These are phyloP conservation scores for Metschnikowia chrysomelidarum DNA, from an alignment of 805 yeast species.

Conservation along the genomic window DNA sequence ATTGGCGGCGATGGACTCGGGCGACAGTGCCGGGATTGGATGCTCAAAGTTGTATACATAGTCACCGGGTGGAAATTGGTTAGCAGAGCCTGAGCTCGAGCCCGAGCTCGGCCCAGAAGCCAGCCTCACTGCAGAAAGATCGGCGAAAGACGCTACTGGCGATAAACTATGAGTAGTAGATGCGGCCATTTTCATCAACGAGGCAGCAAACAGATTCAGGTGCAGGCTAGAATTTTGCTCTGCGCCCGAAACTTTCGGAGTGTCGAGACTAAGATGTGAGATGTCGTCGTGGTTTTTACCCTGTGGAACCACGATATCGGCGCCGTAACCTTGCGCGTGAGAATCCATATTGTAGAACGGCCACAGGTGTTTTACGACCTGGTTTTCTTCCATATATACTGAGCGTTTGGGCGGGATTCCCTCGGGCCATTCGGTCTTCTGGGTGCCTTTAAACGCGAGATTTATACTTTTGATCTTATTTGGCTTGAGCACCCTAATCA, in stretches of 20 bases:
- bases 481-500: slow-evolving; percentile 67
- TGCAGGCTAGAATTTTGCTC: too few species aligned
- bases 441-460: slow-evolving; percentile 61
- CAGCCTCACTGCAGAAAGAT: slow-evolving; percentile 24
- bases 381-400: slow-evolving; percentile 62
- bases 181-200: slow-evolving; percentile 26
- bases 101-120: slow-evolving; percentile 16
- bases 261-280: slow-evolving; percentile 33
- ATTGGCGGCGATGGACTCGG: slow-evolving; percentile 74
- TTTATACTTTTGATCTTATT: slow-evolving; percentile 64
- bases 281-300: slow-evolving; percentile 26
- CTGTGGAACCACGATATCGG: slow-evolving; percentile 37
- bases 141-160: slow-evolving; percentile 24
- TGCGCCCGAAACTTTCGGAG: slow-evolving; percentile 19
- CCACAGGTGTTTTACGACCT: slow-evolving; percentile 81
- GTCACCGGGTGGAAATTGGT: slow-evolving; percentile 80
- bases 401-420: slow-evolving; percentile 90
- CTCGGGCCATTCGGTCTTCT: slow-evolving; percentile 95
- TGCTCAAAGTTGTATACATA: slow-evolving; percentile 91
- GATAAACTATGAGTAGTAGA: slow-evolving; percentile 22
- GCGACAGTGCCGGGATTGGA: slow-evolving; percentile 74
- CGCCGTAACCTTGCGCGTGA: slow-evolving; percentile 40
- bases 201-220: slow-evolving; percentile 19
- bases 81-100: slow-evolving; percentile 21
- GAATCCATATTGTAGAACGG: slow-evolving; percentile 59